phyloP scores from a whole-genome alignment of 2,329 filamentous ascomycete genomes.

The Fusarium subglutinans region DNA sequence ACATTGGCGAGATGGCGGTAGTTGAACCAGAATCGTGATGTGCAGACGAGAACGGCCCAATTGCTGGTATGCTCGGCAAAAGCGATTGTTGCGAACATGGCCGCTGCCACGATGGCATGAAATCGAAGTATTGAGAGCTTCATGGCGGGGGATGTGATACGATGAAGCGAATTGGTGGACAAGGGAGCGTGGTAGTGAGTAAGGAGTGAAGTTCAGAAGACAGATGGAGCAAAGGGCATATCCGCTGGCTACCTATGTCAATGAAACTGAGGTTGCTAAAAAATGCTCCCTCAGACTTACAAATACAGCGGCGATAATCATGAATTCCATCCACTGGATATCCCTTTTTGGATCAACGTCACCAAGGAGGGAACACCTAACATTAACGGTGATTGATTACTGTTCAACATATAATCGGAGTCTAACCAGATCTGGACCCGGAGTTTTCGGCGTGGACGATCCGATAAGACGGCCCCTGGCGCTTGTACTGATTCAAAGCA shows the following conservation, averaged over 20 bases:
- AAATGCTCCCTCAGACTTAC: conserved; percentile 36
- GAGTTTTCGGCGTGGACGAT: conserved; percentile 32
- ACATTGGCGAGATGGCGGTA: conserved; percentile 98
- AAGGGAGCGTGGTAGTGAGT: conserved; percentile 4
- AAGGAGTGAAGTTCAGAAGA: conserved; percentile 21
- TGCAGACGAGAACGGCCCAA: conserved; percentile 98
- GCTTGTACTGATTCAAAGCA: conserved; percentile 32
- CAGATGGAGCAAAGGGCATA: conserved; percentile 27
- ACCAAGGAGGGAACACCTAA: conserved; percentile 33
- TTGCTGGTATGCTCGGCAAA: conserved; percentile 91
- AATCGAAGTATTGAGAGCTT: conserved; percentile 58
- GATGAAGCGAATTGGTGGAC: conserved; percentile 9
- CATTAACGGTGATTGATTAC: neutral
- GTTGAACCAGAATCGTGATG: conserved; percentile 99
- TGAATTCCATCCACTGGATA: conserved; percentile 19
- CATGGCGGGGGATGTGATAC: conserved; percentile 51
- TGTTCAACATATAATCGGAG: neutral
- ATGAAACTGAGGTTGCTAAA: conserved; percentile 24
- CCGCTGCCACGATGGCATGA: conserved; percentile 58
- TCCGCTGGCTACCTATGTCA: conserved; percentile 2
- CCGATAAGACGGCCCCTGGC: conserved; percentile 32
- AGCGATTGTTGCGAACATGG: conserved; percentile 57
- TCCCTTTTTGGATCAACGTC: conserved; percentile 35
- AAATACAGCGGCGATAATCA: conserved; percentile 32
- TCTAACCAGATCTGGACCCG: conserved; percentile 16